phyloP scores from a whole-genome alignment of 148 eudicot species.

The Agrostemma githago region DNA sequence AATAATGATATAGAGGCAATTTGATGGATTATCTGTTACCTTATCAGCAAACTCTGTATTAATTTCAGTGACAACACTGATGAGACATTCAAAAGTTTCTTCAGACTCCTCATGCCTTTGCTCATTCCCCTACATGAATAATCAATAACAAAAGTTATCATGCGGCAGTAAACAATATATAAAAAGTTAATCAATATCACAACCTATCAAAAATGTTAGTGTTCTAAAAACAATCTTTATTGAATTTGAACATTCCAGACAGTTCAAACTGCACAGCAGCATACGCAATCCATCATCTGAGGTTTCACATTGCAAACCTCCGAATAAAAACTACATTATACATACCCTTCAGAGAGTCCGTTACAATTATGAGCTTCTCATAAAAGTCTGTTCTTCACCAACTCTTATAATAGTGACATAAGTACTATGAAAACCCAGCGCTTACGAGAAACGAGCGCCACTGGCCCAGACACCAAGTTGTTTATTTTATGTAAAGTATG shows the following conservation, averaged over 20 bases:
- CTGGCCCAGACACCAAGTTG: neutral
- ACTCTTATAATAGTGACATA: neutral
- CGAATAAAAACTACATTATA: neutral
- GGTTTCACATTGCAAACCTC: neutral
- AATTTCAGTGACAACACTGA: conserved; percentile 67
- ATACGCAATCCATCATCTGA: neutral
- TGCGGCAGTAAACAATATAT: neutral
- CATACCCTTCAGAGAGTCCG: neutral
- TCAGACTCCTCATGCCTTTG: conserved; percentile 32
- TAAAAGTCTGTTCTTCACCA: neutral
- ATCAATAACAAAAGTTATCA: conserved; percentile 14
- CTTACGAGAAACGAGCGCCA: neutral
- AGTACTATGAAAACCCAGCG: neutral
- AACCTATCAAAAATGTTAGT: conserved; percentile 4
- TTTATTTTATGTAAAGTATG: neutral
- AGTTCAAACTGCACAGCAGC: conserved; percentile 1
- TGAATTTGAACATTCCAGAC: conserved; percentile 17
- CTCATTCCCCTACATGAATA: conserved; percentile 48
- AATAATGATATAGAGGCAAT: neutral
- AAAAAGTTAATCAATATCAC: neutral
- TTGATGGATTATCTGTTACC: conserved; percentile 30
- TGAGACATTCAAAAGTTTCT: conserved; percentile 61
- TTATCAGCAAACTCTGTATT: conserved; percentile 29
- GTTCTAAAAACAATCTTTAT: neutral
- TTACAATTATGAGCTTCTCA: neutral